Conservation (phyloP, 805 yeast species). For the Metschnikowia sp. region DNA sequence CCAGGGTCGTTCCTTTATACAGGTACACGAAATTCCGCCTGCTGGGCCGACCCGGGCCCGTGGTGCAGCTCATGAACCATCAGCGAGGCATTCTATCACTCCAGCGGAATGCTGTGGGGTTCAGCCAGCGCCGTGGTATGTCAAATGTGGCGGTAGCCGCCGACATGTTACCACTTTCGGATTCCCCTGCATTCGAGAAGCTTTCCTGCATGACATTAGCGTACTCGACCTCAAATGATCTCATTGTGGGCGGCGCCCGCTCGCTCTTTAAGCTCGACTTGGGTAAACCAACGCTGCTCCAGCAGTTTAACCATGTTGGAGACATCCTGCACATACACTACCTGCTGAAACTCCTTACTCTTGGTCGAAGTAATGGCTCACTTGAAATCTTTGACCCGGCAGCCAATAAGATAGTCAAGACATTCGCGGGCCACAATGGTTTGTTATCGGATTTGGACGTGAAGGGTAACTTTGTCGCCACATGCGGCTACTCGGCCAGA, state of each 20-base stretch:
- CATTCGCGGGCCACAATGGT: constrained; percentile 59
- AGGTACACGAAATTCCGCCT: constrained; percentile 38
- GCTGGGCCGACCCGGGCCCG: constrained; percentile 18
- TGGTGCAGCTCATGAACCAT: constrained; percentile 29
- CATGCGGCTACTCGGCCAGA: constrained; percentile 77
- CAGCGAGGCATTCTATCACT: constrained; percentile 34
- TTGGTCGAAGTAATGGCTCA: constrained; percentile 59
- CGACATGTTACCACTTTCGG: constrained; percentile 7
- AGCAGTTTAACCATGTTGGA: constrained; percentile 38
- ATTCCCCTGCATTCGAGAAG: constrained; percentile 16
- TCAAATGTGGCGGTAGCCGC: constrained; percentile 16
- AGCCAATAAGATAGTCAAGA: constrained; percentile 43
- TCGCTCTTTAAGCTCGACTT: constrained; percentile 33
- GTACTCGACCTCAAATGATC: constrained; percentile 27
- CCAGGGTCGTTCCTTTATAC: constrained; percentile 22
- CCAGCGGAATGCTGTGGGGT: constrained; percentile 28
- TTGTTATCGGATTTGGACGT: constrained; percentile 62
- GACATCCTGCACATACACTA: constrained; percentile 46
- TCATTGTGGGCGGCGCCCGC: constrained; percentile 27
- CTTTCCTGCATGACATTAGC: constrained; percentile 34
- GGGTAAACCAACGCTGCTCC: constrained; percentile 24
- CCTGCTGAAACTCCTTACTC: constrained; percentile 47
- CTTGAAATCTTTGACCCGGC: constrained; percentile 63
- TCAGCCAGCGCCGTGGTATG: constrained; percentile 36
- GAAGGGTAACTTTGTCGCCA: constrained; percentile 62